A percentile compares a stretch with the other conserved stretches of the same genome.
Evolutionary conservation across 2,329 filamentous ascomycete genomes (phyloP).

Genomic region (Scortechinia acanthostroma): DNA sequence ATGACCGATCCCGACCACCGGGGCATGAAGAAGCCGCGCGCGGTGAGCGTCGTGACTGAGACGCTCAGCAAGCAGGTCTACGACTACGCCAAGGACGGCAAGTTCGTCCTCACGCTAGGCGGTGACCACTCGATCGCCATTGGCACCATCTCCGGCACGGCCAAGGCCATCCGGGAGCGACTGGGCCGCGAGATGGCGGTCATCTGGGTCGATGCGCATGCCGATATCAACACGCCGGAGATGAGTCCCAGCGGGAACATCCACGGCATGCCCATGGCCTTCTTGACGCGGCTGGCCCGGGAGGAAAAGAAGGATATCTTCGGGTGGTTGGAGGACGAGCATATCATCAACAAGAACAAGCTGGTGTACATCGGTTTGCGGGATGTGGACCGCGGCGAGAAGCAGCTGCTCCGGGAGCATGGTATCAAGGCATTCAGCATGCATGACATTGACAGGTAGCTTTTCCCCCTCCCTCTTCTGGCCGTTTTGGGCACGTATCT

Average conservation of each 20-base stretch:
- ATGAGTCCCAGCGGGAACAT: slow-evolving; percentile 84
- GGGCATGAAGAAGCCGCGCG: slow-evolving; percentile 86
- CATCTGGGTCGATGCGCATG: slow-evolving; percentile 97
- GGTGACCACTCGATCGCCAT: slow-evolving; percentile 97
- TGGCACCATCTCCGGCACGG: slow-evolving; percentile 80
- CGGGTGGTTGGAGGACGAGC: slow-evolving; percentile 77
- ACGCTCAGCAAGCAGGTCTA: slow-evolving; percentile 80
- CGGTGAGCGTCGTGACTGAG: slow-evolving; percentile 78
- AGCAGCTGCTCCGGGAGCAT: slow-evolving; percentile 80
- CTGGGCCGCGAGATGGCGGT: slow-evolving; percentile 79
- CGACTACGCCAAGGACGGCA: slow-evolving; percentile 72
- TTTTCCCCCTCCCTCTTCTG: neutral
- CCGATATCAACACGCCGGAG: slow-evolving; percentile 96
- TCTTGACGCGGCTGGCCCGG: slow-evolving; percentile 76
- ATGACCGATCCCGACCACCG: slow-evolving; percentile 68
- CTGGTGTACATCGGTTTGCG: slow-evolving; percentile 93
- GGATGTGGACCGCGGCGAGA: slow-evolving; percentile 90
- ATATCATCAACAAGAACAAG: slow-evolving; percentile 68
- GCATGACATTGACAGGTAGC: slow-evolving; percentile 82
- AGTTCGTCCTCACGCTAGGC: slow-evolving; percentile 85
- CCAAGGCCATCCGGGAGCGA: slow-evolving; percentile 78
- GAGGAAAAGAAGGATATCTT: slow-evolving; percentile 75
- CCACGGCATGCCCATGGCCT: slow-evolving; percentile 95
- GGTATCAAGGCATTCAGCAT: slow-evolving; percentile 95
- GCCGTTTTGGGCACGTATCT: neutral